Percentiles rank a stretch among this genome's conserved stretches.
Evolutionary conservation across 2,329 filamentous ascomycete genomes (phyloP).

Genomic region (Zasmidium cellare): DNA sequence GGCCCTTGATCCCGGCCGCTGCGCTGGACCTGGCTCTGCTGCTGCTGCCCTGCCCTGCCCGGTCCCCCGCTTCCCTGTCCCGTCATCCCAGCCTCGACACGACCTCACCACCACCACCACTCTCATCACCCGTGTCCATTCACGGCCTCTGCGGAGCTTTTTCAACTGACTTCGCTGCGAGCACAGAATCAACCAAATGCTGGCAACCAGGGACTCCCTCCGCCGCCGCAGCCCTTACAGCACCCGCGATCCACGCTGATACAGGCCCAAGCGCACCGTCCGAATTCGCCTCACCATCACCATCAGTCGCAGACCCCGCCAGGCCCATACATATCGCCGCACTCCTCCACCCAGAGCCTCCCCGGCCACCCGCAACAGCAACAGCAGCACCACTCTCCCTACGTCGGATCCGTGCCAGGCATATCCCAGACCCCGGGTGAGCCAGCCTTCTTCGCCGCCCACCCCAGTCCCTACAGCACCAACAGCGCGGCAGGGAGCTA

Average conservation of each 20-base stretch:
- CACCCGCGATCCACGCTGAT: conserved; percentile 72
- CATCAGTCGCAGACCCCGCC: conserved; percentile 55
- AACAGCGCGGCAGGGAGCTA: conserved; percentile 81
- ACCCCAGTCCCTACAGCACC: conserved; percentile 80
- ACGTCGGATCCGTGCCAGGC: conserved; percentile 66
- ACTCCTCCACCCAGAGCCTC: conserved; percentile 61
- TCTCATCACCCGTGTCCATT: conserved; percentile 2
- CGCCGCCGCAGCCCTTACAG: conserved; percentile 62
- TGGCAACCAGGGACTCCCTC: conserved; percentile 63
- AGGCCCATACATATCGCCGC: conserved; percentile 66
- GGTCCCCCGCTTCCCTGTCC: conserved; percentile 7
- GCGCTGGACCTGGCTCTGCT: conserved; percentile 8
- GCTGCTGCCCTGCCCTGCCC: conserved; percentile 2
- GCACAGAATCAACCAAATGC: conserved; percentile 32
- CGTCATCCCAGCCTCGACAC: conserved; percentile 1
- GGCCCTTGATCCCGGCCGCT: conserved; percentile 5
- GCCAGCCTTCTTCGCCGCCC: conserved; percentile 71
- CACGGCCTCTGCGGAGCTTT: conserved; percentile 14
- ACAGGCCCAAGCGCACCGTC: conserved; percentile 59
- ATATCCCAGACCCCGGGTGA: conserved; percentile 66
- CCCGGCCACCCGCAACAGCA: conserved; percentile 39
- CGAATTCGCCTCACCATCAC: conserved; percentile 62
- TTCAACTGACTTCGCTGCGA: conserved; percentile 17
- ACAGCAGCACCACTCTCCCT: conserved; percentile 57
- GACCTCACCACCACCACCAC: not conserved